A percentile compares a stretch with the other conserved stretches of the same genome.
Evolutionary conservation across 2,329 filamentous ascomycete species (phyloP).

Genomic region (Aspergillus tanneri): DNA sequence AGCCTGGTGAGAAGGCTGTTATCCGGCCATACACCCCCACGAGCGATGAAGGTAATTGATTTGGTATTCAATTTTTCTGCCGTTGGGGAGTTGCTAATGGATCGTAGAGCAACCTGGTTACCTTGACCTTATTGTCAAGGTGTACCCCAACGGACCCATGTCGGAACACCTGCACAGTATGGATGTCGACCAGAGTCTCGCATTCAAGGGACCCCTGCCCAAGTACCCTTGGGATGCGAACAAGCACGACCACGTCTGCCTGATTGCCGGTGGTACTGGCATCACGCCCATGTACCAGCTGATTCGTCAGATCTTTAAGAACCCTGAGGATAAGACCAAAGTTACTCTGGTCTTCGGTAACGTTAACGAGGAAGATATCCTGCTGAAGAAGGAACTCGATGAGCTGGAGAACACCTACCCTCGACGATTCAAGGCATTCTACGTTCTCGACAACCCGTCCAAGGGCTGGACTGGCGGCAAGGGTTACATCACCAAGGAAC

Average conservation of each 20-base stretch:
- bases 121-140: slow-evolving; percentile 88
- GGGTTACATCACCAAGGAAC: slow-evolving; percentile 83
- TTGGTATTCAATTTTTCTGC: background rate
- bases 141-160: slow-evolving; percentile 89
- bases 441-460: slow-evolving; percentile 82
- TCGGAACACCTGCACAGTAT: slow-evolving; percentile 83
- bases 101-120: slow-evolving; percentile 69
- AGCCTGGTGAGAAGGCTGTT: slow-evolving; percentile 77
- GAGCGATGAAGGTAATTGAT: slow-evolving; percentile 69
- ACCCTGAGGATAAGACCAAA: slow-evolving; percentile 95
- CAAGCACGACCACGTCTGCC: slow-evolving; percentile 76
- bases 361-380: slow-evolving; percentile 82
- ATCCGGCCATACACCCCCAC: slow-evolving; percentile 91
- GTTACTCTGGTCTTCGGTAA: slow-evolving; percentile 95
- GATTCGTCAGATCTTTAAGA: slow-evolving; percentile 85
- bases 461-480: slow-evolving; percentile 73
- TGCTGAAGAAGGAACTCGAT: slow-evolving; percentile 80
- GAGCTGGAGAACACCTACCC: slow-evolving; percentile 93
- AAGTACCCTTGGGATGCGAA: slow-evolving; percentile 89
- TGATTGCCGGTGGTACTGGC: slow-evolving; percentile 88
- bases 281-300: slow-evolving; percentile 99
- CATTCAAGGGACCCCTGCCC: slow-evolving; percentile 92
- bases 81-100: background rate
- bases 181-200: slow-evolving; percentile 75
- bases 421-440: slow-evolving; percentile 92